Conservation (phyloP, 768 basidiomycete genomes). For the Mycena capillaripes region DNA sequence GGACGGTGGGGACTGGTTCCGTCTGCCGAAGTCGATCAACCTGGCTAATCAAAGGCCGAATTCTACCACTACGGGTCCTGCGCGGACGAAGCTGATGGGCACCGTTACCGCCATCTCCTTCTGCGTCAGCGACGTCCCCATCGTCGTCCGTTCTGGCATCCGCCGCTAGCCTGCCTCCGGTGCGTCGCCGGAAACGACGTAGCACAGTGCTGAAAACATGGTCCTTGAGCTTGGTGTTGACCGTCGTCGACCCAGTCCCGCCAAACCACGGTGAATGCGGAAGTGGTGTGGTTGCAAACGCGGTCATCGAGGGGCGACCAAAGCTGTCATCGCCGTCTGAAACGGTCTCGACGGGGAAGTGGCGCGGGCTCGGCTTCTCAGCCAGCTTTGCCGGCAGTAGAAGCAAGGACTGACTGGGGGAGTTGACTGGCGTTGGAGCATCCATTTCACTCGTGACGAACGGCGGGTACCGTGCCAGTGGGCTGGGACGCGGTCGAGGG, state of each 20-base stretch:
- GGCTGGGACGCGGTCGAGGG: slow-evolving; percentile 50
- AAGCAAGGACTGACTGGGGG: slow-evolving; percentile 52
- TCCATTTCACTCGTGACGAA: slow-evolving; percentile 54
- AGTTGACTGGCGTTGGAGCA: slow-evolving; percentile 66
- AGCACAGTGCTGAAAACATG: slow-evolving; percentile 94
- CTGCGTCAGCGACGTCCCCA: slow-evolving; percentile 61
- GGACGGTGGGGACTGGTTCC: slow-evolving; percentile 60
- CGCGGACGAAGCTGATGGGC: slow-evolving; percentile 25
- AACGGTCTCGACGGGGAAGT: slow-evolving; percentile 35
- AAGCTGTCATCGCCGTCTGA: slow-evolving; percentile 49
- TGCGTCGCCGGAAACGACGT: slow-evolving; percentile 75
- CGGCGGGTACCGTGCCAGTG: slow-evolving; percentile 57
- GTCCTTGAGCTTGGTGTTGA: slow-evolving; percentile 95
- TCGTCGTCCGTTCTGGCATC: slow-evolving; percentile 68
- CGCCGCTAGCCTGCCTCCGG: slow-evolving; percentile 54
- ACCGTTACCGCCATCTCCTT: slow-evolving; percentile 45
- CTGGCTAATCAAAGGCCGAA: slow-evolving; percentile 58
- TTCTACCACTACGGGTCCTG: slow-evolving; percentile 44
- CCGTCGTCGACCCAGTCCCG: slow-evolving; percentile 92
- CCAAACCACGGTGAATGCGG: slow-evolving; percentile 73
- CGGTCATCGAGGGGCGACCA: slow-evolving; percentile 53
- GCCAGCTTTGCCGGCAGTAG: slow-evolving; percentile 48
- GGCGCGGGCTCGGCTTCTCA: slow-evolving; percentile 12
- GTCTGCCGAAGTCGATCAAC: slow-evolving; percentile 56
- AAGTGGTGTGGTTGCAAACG: slow-evolving; percentile 50